Base-by-base conservation (phyloP, 2,329 filamentous ascomycete species). In the Aspergillus sp. region DNA sequence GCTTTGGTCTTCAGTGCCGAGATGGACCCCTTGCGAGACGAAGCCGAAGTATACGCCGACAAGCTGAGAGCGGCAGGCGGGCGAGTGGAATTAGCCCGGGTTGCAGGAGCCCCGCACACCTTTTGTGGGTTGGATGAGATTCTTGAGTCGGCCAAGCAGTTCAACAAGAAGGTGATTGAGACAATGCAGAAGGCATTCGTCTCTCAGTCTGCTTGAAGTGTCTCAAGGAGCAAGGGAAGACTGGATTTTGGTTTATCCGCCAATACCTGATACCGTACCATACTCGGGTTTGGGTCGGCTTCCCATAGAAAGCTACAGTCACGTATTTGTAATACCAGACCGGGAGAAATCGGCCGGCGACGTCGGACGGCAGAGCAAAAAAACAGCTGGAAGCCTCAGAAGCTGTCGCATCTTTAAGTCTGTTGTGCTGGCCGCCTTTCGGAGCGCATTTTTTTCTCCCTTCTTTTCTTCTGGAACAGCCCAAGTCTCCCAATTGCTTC, bases 11-110 rank as follows among this genome's bases (percentile, higher is more conserved):
- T 70, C 51, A 77, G 73, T 2, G 75, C 75, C 9, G 75, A 77
- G 61, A 69, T 77, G 65, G 75, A 77, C 61, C 70, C 73, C 48
- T 65, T 77, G n/a, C 71, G 75, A 15, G 74, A 77, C 44, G 75
- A 78, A 64, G 75, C 71, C 15, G 75, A 75, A 57, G 68, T 65
- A 9, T 77, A 77, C 63, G 74, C 68, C 4, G 69, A 59, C 15
- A 77, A 74, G 56, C 59, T 78, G 57, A 66, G 68, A 56, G 69
- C 65, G 46, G 73, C 73, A 8, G 74, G 73, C 3, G 70, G 67
- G 51, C 59, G 65, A 51, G 73, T 72, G 34, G 68, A 73, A 33
- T 17, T 71, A 44, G 66, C 68, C 44, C 67, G 69, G 27, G 67
- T 70, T 51, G 56, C 60, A 17, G 71, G 74, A 5, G 71, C 65